Base-by-base conservation (phyloP, 192 early-diverging fungal species). In the Coemansia sp. region DNA sequence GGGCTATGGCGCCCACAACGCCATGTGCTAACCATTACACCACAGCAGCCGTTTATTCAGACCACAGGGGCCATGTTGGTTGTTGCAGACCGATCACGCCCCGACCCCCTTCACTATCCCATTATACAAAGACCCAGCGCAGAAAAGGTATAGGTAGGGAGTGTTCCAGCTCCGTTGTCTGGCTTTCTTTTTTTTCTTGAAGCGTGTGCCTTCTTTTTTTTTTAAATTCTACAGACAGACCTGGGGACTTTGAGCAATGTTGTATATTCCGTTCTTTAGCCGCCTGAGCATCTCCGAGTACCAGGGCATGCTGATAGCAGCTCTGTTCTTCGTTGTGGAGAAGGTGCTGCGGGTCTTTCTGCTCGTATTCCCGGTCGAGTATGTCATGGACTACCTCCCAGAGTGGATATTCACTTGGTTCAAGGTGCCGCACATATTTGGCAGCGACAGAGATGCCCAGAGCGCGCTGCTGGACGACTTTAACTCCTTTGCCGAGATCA, bases 321-420 rank as follows among this genome's bases (percentile, higher is more conserved):
- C 83, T 21, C 45, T 79, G 51, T 74, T 89, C 36, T 79, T 90
- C 22, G 50, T 88, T 0, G 55, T 82, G 37, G 89, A 92, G 60
- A 80, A 78, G 53, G 21, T 88, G 5, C 48, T 90, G 40, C 76
- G 89, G 19, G 50, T 90, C 16, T 76, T 90, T 46, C 69, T 84
- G 20, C 60, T 81, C 22, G 60, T 85, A 23, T 67, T 87, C 10
- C 83, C 84, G 11, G 44, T 75, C 22, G 65, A 78, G 16, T 44
- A 78, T 19, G 38, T 68, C 29, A 57, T 85, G 16, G 76, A 83
- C 31, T 36, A 39, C 14, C 43, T 80, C 39, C 65, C 73, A 6
- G 64, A 57, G 14, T 64, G 54, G 55, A 26, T 54, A 7, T 58
- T 64, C 19, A 38, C 61, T 9, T 46, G 57, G 38, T 40, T 73